phyloP scores from a whole-genome alignment of 1,284 basidiomycete species.

The Pascua guehoae region DNA sequence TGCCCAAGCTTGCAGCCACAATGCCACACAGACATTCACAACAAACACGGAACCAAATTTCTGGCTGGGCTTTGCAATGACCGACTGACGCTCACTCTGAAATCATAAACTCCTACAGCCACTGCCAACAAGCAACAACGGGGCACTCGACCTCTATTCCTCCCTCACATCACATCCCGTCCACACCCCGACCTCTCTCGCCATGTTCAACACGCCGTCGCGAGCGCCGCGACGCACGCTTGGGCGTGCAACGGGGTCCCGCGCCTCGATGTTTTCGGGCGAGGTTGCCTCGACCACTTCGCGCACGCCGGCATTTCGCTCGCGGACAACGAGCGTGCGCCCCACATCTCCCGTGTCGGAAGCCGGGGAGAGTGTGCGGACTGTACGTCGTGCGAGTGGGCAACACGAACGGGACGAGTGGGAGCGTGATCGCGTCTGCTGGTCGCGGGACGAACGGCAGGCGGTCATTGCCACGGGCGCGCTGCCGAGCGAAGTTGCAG shows the following conservation, averaged over 20 bases:
- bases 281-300: not conserved
- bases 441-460: conserved; percentile 36
- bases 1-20: too few relatives aligned
- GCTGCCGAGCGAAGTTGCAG: conserved; percentile 36
- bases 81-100: too few relatives aligned
- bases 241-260: not conserved
- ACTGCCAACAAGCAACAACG: too few relatives aligned
- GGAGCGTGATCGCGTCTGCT: conserved; percentile 25
- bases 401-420: conserved; percentile 17
- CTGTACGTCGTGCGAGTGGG: not conserved
- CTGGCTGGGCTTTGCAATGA: too few relatives aligned
- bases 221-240: conserved; percentile 3
- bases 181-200: not conserved
- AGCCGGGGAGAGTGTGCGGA: conserved; percentile 27
- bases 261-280: not conserved
- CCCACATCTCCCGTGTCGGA: conserved; percentile 10
- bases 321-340: conserved; percentile 1
- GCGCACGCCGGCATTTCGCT: not conserved
- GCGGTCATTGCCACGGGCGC: conserved; percentile 25
- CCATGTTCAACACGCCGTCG: conserved; percentile 4
- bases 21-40: too few relatives aligned
- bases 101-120: too few relatives aligned
- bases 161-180: not conserved
- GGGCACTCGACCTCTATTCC: not conserved
- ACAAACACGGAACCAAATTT: too few relatives aligned